These are phyloP conservation scores for Rhododendron kiyosumense DNA, from an alignment of 148 eudicot species.

Conservation along the genomic window DNA sequence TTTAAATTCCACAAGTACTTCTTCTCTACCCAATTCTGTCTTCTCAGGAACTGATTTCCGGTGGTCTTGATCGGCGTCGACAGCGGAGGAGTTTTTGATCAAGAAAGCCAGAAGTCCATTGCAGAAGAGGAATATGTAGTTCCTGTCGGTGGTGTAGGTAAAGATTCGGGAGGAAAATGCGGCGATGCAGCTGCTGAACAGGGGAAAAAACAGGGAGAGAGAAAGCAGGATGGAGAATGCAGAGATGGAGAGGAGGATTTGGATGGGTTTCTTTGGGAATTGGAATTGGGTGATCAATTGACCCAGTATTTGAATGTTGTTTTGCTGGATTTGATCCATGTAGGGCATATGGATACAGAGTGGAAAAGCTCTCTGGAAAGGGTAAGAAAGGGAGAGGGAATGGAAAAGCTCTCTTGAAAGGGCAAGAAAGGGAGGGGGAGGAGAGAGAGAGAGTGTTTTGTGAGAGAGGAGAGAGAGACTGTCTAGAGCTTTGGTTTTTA, in stretches of 20 bases:
- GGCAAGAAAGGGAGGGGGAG: no score
- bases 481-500: background rate
- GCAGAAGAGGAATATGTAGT: constrained; percentile 56
- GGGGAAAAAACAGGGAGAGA: constrained; percentile 19
- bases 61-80: background rate
- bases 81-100: constrained; percentile 20
- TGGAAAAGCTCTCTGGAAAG: background rate
- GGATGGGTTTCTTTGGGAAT: constrained; percentile 17
- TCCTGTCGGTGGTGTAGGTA: constrained; percentile 39
- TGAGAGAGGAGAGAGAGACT: background rate
- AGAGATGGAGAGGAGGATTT: constrained; percentile 26
- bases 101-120: constrained; percentile 56
- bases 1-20: background rate
- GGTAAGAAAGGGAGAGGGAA: no score
- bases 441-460: background rate
- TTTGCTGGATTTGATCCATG: constrained; percentile 11
- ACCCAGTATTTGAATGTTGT: background rate
- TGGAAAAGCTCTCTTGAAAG: background rate
- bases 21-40: constrained; percentile 9
- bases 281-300: background rate
- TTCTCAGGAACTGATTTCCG: background rate
- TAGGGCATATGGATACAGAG: background rate
- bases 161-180: constrained; percentile 16
- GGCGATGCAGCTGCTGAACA: constrained; percentile 12
- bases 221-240: constrained; percentile 26